Evolutionary conservation across 2,329 filamentous ascomycete genomes (phyloP).

Genomic region (Monosporascus ibericus): DNA sequence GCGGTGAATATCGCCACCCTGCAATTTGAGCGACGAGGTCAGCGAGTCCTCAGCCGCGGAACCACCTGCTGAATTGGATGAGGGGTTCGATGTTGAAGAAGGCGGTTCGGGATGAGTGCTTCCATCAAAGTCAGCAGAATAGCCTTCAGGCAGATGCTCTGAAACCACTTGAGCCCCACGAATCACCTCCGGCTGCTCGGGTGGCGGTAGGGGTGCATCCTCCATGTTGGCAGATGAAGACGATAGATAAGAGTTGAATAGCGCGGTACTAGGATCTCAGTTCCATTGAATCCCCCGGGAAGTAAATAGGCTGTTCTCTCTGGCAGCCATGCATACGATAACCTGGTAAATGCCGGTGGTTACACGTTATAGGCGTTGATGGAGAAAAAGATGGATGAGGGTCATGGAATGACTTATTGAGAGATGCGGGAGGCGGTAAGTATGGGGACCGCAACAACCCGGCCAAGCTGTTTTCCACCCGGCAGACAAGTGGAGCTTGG

Average conservation of each 20-base stretch:
- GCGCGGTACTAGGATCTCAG: no score
- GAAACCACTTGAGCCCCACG: slow-evolving; percentile 30
- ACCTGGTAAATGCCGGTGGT: no score
- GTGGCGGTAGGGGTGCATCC: slow-evolving; percentile 1
- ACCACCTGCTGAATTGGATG: slow-evolving; percentile 17
- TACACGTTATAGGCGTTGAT: no score
- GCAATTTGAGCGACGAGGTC: slow-evolving; percentile 64
- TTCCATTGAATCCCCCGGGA: no score
- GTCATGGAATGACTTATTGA: no score
- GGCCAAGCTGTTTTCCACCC: no score
- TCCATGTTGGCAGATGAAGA: slow-evolving; percentile 1
- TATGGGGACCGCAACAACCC: no score
- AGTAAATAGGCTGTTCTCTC: no score
- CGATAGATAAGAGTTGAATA: not conserved
- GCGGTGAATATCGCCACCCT: slow-evolving; percentile 73
- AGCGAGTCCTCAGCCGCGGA: slow-evolving; percentile 22
- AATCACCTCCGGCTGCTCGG: slow-evolving; percentile 8
- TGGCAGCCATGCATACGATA: no score
- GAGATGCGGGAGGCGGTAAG: no score
- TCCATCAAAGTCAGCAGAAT: slow-evolving; percentile 36
- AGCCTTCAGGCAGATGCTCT: slow-evolving; percentile 34
- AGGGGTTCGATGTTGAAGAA: slow-evolving; percentile 9
- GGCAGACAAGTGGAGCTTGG: no score
- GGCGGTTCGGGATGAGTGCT: slow-evolving; percentile 3
- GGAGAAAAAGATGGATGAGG: no score